phyloP scores from a whole-genome alignment of 228 moss, liverwort and hornwort species.

The Sphagnum magellanicum region DNA sequence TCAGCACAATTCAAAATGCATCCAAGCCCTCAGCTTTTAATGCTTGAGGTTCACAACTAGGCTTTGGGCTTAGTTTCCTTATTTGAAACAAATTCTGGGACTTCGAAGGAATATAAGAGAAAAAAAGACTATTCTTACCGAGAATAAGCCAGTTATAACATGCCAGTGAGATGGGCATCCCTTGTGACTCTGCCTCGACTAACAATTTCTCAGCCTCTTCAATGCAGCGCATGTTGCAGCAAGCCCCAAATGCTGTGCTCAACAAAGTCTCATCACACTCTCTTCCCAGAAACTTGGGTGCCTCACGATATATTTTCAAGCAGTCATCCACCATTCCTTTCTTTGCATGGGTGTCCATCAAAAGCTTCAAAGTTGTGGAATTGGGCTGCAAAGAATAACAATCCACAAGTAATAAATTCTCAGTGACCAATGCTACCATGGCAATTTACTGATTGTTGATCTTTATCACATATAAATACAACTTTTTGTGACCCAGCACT shows the following conservation, averaged over 20 bases:
- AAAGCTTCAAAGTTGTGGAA: constrained; percentile 68
- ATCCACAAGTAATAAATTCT: no score
- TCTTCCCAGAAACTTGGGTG: constrained; percentile 49
- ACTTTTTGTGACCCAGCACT: no score
- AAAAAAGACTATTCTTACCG: constrained; percentile 28
- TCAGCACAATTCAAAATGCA: no score
- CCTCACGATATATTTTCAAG: constrained; percentile 66
- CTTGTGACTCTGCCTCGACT: constrained; percentile 41
- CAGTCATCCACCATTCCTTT: constrained; percentile 90
- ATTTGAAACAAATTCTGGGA: no score
- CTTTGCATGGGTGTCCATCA: constrained; percentile 87
- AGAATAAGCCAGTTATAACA: constrained; percentile 94
- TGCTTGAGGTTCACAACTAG: no score
- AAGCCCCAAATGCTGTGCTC: constrained; percentile 78
- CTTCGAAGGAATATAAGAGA: no score
- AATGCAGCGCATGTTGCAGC: constrained; percentile 90
- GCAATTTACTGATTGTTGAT: no score
- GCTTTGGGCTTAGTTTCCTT: no score
- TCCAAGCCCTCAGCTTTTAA: no score
- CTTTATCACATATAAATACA: no score
- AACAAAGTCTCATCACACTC: constrained; percentile 70
- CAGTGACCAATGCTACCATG: no score
- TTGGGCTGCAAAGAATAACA: constrained; percentile 40
- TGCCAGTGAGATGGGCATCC: constrained; percentile 32
- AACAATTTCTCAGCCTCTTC: constrained; percentile 68